Evolutionary conservation across 192 early-diverging fungal genomes (phyloP).

Genomic region (Podochytrium sp.): DNA sequence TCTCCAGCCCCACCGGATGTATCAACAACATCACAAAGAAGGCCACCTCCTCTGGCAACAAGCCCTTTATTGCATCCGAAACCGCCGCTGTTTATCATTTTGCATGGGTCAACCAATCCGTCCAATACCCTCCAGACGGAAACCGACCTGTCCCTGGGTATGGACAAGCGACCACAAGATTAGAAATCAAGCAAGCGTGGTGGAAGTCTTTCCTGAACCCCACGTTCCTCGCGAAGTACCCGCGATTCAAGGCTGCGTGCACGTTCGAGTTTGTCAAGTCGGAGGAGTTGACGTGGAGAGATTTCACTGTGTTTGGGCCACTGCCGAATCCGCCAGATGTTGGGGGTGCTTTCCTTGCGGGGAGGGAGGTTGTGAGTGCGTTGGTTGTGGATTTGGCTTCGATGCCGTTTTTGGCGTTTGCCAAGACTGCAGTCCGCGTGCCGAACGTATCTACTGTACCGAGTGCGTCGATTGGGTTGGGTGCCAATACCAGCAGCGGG

Average conservation of each 20-base stretch:
- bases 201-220: conserved; percentile 26
- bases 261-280: conserved; percentile 27
- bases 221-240: conserved; percentile 22
- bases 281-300: conserved; percentile 31
- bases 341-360: no score
- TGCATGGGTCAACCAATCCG: neutral
- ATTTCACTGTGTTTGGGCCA: conserved; percentile 17
- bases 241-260: conserved; percentile 25
- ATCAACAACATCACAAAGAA: neutral
- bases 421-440: no score
- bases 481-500: no score
- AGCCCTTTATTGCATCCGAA: conserved; percentile 24
- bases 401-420: no score
- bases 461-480: no score
- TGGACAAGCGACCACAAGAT: neutral
- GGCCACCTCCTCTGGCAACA: neutral
- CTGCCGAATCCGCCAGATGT: no score
- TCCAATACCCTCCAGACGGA: neutral
- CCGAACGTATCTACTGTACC: no score
- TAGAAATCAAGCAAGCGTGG: conserved; percentile 33
- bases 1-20: neutral
- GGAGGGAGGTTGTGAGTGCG: no score
- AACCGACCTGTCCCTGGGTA: no score
- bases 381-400: no score
- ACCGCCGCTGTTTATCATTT: conserved; percentile 31